Base-by-base conservation (phyloP, 495 filamentous ascomycete species). In the Clohesyomyces aquaticus region DNA sequence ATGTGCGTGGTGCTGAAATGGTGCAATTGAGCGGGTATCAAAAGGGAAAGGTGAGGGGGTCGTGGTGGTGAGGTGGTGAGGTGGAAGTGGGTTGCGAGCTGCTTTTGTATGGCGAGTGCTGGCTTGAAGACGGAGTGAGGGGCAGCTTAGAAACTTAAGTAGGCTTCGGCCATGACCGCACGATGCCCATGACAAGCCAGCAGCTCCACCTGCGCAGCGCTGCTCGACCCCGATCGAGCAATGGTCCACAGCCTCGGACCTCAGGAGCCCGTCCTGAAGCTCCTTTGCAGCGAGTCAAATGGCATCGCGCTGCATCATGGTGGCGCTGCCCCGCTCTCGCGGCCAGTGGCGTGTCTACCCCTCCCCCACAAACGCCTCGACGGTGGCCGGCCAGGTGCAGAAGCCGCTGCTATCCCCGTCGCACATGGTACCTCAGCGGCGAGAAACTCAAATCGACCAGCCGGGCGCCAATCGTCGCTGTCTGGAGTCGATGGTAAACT, bases 181-280 rank as follows among this genome's bases (percentile, higher is more conserved):
- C 61, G 49, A 47, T 3, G 29, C n/a, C n/a, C n/a, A n/a, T 11
- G 27, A 41, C 21, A 52, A 18, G 49, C 26, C 3, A n/a, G 19
- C 4, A 4, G 25, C 49, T n/a, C n/a, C 35, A 41, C n/a, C 35
- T n/a, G 11, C 25, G 14, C 2, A 1, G 1, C 45, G 26, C 27
- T 47, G 21, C 19, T 22, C 25, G 19, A 14, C 4, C 45, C 60
- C 22, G 23, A 56, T 22, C 38, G 52, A 32, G 38, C 25, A 3
- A 32, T 18, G 32, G 18, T 38, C 3, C 22, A 18, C 56, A 38
- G 63, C 50, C 63, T 66, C 56, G 63, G 63, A n/a, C 56, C 53
- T 53, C 22, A 25, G 62, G 35, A 59, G 53, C 55, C 62, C 53
- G 53, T 42, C 53, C 50, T 22, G 29, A 43, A 21, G 19, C 18